Evolutionary conservation across 2,329 filamentous ascomycete species (phyloP), one percentile per base, ranked within the genome.

Genomic region (Phialophora tarda): DNA sequence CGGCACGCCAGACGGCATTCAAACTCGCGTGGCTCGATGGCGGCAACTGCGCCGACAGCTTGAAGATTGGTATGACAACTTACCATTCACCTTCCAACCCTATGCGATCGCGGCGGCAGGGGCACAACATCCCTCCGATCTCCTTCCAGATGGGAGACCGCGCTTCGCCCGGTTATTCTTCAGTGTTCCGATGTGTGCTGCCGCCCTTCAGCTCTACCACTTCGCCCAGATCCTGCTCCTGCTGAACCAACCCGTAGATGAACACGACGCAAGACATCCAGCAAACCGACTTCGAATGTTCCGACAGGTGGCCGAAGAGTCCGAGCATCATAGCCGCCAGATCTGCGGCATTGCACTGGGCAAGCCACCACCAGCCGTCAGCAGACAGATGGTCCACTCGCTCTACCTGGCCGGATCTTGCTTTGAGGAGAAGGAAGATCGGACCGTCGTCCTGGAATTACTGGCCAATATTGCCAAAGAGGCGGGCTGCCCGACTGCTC

Each of bases 171-270:
- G 63, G 72, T 82, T 88, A 12, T 90, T 88, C 86, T 89, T 88
- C 74, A 83, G 83, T 60, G 80, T 86, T 0, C 82, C 87, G 0
- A 84, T 89, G 81, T 90, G 87, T 75, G 86, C 85, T 0, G 86
- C 87, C 2, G 86, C 86, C 1, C 89, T 89, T 82, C 86, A 89
- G 71, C 83, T 83, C 66, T 89, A 88, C 69, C 85, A 89, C 71
- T 89, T 89, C 79, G 86, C 85, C 0, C 82, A 85, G 51, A 86
- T 89, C 11, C 81, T 88, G 4, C 74, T 90, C 0, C 80, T 88
- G 12, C 82, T 88, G 69, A 88, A 89, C 71, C 83, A 85, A 65
- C 85, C 85, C 0, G 80, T 83, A 17, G 83, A 88, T 64, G 84
- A 82, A 0, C 81, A 82, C 64, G 79, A 80, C 21, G 79, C 82